Conservation (phyloP, 495 filamentous ascomycete species). For the Aspergillus baeticus region DNA sequence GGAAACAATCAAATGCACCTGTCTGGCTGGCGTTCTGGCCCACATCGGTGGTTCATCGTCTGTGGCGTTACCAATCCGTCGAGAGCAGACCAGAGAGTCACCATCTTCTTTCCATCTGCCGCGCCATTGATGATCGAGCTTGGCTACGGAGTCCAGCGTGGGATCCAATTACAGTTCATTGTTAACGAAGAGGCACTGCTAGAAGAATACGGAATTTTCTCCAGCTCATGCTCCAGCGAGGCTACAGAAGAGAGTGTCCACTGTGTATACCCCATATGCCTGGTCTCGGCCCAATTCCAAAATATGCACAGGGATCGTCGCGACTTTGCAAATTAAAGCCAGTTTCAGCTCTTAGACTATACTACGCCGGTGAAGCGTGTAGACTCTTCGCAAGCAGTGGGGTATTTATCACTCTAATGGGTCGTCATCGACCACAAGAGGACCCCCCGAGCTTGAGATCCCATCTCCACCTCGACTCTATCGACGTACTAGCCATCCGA, state of each 20-base stretch:
- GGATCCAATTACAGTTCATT: background rate
- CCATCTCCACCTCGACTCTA: background rate
- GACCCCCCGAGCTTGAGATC: background rate
- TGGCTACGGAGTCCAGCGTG: constrained; percentile 2
- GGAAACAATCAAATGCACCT: background rate
- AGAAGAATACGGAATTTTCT: background rate
- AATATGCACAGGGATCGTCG: background rate
- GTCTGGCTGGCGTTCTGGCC: constrained; percentile 2
- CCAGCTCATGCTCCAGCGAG: background rate
- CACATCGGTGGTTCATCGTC: constrained; percentile 18
- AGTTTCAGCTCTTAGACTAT: background rate
- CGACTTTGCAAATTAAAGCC: background rate
- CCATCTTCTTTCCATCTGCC: background rate
- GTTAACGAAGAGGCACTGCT: background rate
- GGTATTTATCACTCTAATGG: too few species aligned
- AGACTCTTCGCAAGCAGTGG: too few species aligned
- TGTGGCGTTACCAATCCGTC: constrained; percentile 5
- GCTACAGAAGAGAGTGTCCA: background rate
- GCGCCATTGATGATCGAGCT: too few species aligned
- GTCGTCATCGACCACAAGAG: too few species aligned
- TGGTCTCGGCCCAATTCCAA: background rate
- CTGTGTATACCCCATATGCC: background rate
- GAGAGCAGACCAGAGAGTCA: constrained; percentile 9
- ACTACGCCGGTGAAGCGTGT: background rate
- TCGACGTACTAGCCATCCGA: background rate